These are phyloP conservation scores for Penicillium coffeae DNA, from an alignment of 495 filamentous ascomycete species.

Conservation along the genomic window DNA sequence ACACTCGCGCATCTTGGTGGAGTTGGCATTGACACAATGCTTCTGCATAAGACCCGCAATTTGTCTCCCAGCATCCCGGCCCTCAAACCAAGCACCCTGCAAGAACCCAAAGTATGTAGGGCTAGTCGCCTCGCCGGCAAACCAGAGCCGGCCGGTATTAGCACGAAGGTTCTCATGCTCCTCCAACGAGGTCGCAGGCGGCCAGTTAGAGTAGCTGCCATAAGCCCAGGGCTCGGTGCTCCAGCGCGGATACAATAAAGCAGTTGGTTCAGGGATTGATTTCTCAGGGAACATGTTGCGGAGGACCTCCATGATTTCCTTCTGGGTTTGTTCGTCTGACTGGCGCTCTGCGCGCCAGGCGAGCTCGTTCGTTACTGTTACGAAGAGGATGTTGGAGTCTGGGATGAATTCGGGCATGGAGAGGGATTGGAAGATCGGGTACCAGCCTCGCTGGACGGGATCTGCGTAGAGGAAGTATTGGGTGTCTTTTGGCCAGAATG, in stretches of 20 bases:
- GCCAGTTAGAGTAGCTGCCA: constrained; percentile 76
- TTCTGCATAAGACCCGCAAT: constrained; percentile 41
- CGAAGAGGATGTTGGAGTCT: constrained; percentile 65
- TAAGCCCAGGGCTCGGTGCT: constrained; percentile 61
- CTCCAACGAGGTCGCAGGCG: constrained; percentile 59
- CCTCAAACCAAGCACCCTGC: constrained; percentile 66
- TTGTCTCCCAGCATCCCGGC: constrained; percentile 48
- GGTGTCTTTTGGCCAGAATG: constrained; percentile 67
- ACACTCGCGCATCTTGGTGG: constrained; percentile 8
- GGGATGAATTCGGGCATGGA: constrained; percentile 56
- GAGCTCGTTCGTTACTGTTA: constrained; percentile 58
- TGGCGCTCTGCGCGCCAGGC: constrained; percentile 63
- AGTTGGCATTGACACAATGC: constrained; percentile 6
- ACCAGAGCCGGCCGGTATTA: constrained; percentile 63
- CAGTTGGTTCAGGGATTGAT: constrained; percentile 61
- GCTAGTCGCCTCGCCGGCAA: constrained; percentile 70
- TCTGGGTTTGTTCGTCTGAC: constrained; percentile 56
- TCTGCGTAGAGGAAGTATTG: constrained; percentile 72
- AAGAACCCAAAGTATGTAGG: constrained; percentile 69
- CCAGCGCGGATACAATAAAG: constrained; percentile 70
- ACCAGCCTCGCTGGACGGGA: constrained; percentile 59
- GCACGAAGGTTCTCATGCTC: constrained; percentile 71
- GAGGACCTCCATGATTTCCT: constrained; percentile 59
- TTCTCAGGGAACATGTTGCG: constrained; percentile 63
- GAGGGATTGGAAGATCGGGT: constrained; percentile 69